A percentile compares a stretch with the other conserved stretches of the same genome.
These are phyloP conservation scores for Jacaranda copaia DNA, from an alignment of 257 asterid genomes.

Conservation along the genomic window DNA sequence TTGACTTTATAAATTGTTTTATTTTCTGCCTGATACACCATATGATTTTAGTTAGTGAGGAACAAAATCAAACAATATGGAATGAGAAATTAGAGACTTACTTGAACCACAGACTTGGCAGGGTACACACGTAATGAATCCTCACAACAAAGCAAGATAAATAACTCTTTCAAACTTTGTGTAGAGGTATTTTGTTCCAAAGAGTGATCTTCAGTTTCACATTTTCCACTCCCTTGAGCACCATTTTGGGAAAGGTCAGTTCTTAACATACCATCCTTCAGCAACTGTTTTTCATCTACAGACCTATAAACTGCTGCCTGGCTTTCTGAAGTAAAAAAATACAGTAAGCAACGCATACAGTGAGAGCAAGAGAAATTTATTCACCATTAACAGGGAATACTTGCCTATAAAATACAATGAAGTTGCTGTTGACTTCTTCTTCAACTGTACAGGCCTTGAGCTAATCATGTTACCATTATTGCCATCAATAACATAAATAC, in stretches of 20 bases:
- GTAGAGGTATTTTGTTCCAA: conserved; percentile 45
- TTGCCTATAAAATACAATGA: conserved; percentile 85
- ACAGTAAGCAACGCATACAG: conserved; percentile 37
- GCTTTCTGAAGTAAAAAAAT: conserved; percentile 48
- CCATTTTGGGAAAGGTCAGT: conserved; percentile 48
- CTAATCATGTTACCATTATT: conserved; percentile 56
- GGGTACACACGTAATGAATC: conserved; percentile 62
- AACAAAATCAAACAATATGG: conserved; percentile 29
- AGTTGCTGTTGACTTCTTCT: conserved; percentile 68
- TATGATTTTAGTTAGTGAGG: conserved; percentile 34
- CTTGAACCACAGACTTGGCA: conserved; percentile 70
- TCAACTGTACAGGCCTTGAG: conserved; percentile 63
- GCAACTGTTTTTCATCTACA: conserved; percentile 44
- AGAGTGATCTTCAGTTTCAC: conserved; percentile 45
- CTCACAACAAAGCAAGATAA: conserved; percentile 72
- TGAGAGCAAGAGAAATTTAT: conserved; percentile 29
- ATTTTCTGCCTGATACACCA: conserved; percentile 65
- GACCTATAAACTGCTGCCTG: conserved; percentile 38
- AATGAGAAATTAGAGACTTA: conserved; percentile 45
- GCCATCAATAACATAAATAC: conserved; percentile 60
- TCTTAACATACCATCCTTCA: conserved; percentile 43
- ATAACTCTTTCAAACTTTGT: conserved; percentile 53
- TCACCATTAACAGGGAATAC: conserved; percentile 42
- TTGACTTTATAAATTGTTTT: conserved; percentile 69
- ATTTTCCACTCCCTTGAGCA: conserved; percentile 47